Evolutionary conservation across 805 yeast species (phyloP).

Genomic region (Wickerhamiella spandovensis): DNA sequence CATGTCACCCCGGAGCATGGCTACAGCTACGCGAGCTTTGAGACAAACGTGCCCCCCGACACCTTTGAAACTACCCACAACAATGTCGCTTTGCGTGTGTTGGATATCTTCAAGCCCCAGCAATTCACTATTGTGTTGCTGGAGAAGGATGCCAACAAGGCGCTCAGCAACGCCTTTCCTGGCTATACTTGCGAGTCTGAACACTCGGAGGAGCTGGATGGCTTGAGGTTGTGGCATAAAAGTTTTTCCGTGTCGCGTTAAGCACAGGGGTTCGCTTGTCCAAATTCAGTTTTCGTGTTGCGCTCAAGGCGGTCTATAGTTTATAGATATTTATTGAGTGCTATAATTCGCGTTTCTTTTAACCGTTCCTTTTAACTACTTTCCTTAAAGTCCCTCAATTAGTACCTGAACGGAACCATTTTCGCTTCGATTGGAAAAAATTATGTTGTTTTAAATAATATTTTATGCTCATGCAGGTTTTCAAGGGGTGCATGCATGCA

Average conservation of each 20-base stretch:
- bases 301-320: not conserved
- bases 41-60: conserved; percentile 58
- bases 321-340: not conserved
- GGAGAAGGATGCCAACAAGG: not conserved
- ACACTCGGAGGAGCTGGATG: conserved; percentile 11
- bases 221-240: conserved; percentile 6
- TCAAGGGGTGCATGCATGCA: too few relatives aligned
- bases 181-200: conserved; percentile 14
- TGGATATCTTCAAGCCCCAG: conserved; percentile 58
- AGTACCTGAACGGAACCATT: too few relatives aligned
- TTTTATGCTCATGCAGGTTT: too few relatives aligned
- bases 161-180: not conserved
- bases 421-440: too few relatives aligned
- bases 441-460: too few relatives aligned
- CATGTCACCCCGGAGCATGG: conserved; percentile 92
- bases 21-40: conserved; percentile 94
- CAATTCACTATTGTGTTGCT: conserved; percentile 44
- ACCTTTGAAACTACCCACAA: conserved; percentile 31
- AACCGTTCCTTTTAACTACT: not conserved
- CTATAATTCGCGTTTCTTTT: not conserved
- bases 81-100: conserved; percentile 45
- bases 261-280: not conserved
- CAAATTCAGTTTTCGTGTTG: not conserved
- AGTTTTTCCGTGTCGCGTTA: not conserved
- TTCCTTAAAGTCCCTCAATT: not conserved